These are phyloP conservation scores for Amanita subjunquillea DNA, from an alignment of 768 basidiomycete genomes.

Conservation along the genomic window DNA sequence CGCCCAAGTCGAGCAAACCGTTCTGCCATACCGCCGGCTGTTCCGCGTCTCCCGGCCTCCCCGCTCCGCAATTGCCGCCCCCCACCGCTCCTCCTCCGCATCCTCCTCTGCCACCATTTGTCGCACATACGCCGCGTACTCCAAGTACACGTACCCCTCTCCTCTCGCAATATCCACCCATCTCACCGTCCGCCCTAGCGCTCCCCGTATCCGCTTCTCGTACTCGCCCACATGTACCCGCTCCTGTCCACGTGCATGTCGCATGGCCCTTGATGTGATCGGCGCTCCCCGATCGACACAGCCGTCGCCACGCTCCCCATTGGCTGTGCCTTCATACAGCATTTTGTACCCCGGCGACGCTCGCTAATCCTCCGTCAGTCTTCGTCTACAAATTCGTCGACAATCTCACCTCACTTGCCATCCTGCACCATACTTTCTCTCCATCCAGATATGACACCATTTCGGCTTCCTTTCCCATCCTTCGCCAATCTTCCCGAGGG, in stretches of 20 bases:
- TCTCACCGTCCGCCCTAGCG: conserved; percentile 38
- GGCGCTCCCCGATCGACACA: conserved; percentile 34
- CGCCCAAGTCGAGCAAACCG: conserved; percentile 26
- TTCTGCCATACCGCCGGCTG: conserved; percentile 39
- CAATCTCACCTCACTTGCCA: neutral
- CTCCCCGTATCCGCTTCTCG: conserved; percentile 29
- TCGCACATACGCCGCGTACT: conserved; percentile 63
- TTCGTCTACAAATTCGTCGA: neutral
- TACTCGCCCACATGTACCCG: conserved; percentile 31
- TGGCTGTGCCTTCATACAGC: conserved; percentile 18
- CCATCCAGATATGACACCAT: conserved; percentile 42
- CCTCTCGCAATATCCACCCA: conserved; percentile 23
- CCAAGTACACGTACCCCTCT: conserved; percentile 39
- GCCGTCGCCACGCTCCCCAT: conserved; percentile 12
- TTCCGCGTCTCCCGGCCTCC: conserved; percentile 39
- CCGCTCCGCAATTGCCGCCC: conserved; percentile 11
- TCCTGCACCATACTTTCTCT: neutral
- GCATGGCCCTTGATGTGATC: conserved; percentile 37
- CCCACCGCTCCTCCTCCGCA: conserved; percentile 22
- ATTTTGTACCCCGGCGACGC: conserved; percentile 34
- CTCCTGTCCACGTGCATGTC: conserved; percentile 35
- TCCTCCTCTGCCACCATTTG: conserved; percentile 63
- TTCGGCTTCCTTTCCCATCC: conserved; percentile 22
- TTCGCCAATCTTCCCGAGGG: neutral
- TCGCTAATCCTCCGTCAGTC: conserved; percentile 14